Base-by-base conservation (phyloP, 768 basidiomycete species). In the Russula sp. region DNA sequence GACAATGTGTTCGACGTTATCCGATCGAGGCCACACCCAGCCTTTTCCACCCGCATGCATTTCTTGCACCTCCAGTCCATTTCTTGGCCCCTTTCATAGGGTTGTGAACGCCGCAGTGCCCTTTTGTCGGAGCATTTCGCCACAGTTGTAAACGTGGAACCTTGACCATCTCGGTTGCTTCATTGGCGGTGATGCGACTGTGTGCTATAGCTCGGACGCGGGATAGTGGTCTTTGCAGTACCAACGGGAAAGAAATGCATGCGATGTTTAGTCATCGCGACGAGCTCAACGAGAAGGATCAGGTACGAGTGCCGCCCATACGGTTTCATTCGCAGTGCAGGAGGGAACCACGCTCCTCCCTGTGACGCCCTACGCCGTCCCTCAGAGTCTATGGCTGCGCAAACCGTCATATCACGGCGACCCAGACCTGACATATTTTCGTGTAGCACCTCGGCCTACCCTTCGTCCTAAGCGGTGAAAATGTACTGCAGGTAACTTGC, bases 331-430 rank as follows among this genome's bases (percentile, higher is more conserved):
- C 83, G 84, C 50, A 87, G 73, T 18, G 77, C 76, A 13, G 83
- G 77, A 2, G 86, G 85, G 72, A 82, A 87, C 85, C 84, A 86
- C n/a, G 84, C 86, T 38, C 85, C 86, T 52, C 84, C 84, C 60
- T n/a, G 83, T 84, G 51, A 86, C 84, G 57, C 84, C 81, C 80
- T 81, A 26, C 64, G 51, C n/a, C 22, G 26, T 44, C 42, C 18
- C 16, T 59, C 13, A 57, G 24, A 16, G 22, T 2, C 14, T 36
- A 26, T 6, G 22, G 20, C 10, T 32, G 16, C 24, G 32, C 46
- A 3, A 46, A 42, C 5, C 44, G n/a, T 16, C 71, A 59, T 42
- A 73, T 84, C 85, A 86, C 85, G 40, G 85, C 86, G 63, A 87
- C 84, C 63, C 86, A 73, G 61, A 84, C 20, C 83, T 16, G 85